Conservation (phyloP, 495 filamentous ascomycete genomes). For the Penicillium manginii region DNA sequence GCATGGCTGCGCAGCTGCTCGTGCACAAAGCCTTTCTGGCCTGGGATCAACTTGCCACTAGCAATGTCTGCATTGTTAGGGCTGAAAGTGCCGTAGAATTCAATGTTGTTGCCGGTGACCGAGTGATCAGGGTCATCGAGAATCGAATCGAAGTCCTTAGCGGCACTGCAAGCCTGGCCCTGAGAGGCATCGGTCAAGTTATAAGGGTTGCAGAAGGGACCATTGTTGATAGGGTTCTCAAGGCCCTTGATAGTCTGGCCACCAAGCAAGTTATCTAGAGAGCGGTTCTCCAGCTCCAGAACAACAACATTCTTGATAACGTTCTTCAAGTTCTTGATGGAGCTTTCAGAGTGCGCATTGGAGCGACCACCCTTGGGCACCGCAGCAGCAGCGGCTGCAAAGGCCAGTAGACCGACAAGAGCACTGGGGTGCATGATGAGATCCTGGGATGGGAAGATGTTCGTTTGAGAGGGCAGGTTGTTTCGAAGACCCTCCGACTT, state of each 20-base stretch:
- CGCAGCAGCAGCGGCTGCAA: slow-evolving; percentile 35
- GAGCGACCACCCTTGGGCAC: slow-evolving; percentile 24
- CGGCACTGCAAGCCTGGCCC: slow-evolving; percentile 43
- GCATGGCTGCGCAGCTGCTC: slow-evolving; percentile 47
- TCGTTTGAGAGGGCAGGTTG: neutral
- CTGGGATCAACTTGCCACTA: slow-evolving; percentile 33
- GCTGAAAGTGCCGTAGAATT: slow-evolving; percentile 50
- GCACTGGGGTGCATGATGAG: slow-evolving; percentile 36
- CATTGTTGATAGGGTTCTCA: slow-evolving; percentile 50
- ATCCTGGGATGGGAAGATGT: neutral
- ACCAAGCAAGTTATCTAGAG: slow-evolving; percentile 50
- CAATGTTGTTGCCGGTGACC: slow-evolving; percentile 54
- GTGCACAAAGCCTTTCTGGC: slow-evolving; percentile 51
- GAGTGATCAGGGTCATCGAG: slow-evolving; percentile 55
- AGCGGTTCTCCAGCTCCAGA: slow-evolving; percentile 52
- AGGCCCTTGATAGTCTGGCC: slow-evolving; percentile 41
- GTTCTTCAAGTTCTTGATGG: slow-evolving; percentile 38
- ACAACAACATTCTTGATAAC: slow-evolving; percentile 54
- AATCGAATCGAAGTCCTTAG: slow-evolving; percentile 48
- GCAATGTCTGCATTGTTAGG: slow-evolving; percentile 46
- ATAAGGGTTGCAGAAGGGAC: slow-evolving; percentile 47
- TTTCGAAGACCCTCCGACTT: neutral
- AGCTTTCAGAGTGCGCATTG: slow-evolving; percentile 22
- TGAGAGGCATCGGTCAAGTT: slow-evolving; percentile 43
- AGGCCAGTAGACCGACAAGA: slow-evolving; percentile 41